A percentile compares a stretch with the other conserved stretches of the same genome.
Conservation (phyloP, 352 stramenopile genomes). For the Phytophthora uliginosa region DNA sequence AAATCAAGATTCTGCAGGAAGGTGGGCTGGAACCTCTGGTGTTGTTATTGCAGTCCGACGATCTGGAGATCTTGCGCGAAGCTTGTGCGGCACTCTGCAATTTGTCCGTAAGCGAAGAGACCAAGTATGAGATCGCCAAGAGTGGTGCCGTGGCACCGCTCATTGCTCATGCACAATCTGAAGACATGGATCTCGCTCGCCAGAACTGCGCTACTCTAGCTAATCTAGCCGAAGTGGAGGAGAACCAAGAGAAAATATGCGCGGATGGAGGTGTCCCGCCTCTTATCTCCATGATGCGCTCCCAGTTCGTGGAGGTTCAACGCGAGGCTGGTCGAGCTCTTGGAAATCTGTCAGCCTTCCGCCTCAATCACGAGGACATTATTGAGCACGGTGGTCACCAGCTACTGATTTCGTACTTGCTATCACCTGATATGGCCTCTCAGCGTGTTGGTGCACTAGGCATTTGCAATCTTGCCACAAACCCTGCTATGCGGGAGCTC, state of each 20-base stretch:
- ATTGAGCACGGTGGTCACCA: conserved; percentile 94
- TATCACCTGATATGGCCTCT: conserved; percentile 95
- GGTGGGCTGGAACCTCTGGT: conserved; percentile 95
- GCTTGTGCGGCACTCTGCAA: conserved; percentile 96
- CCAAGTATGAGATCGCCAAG: conserved; percentile 98
- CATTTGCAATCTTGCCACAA: conserved; percentile 96
- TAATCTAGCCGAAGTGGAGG: conserved; percentile 95
- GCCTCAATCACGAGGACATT: conserved; percentile 93
- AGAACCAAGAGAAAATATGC: conserved; percentile 97
- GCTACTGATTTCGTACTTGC: conserved; percentile 96
- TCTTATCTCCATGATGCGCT: conserved; percentile 96
- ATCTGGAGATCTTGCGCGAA: conserved; percentile 96
- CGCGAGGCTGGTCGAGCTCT: conserved; percentile 92
- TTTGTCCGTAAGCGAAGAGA: conserved; percentile 96
- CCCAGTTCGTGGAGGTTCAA: conserved; percentile 96
- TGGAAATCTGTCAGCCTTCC: conserved; percentile 94
- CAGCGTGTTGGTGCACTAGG: conserved; percentile 95
- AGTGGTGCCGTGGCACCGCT: conserved; percentile 92
- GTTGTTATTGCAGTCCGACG: conserved; percentile 89
- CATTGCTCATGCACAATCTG: conserved; percentile 92
- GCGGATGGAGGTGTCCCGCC: conserved; percentile 93
- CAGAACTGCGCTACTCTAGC: conserved; percentile 95
- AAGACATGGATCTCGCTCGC: conserved; percentile 94
- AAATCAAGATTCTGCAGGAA: conserved; percentile 98
- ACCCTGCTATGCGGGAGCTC: conserved; percentile 88